Evolutionary conservation across 306 rosid species (phyloP), one percentile per base, ranked within the genome.

Genomic region (Carpinus viminea): DNA sequence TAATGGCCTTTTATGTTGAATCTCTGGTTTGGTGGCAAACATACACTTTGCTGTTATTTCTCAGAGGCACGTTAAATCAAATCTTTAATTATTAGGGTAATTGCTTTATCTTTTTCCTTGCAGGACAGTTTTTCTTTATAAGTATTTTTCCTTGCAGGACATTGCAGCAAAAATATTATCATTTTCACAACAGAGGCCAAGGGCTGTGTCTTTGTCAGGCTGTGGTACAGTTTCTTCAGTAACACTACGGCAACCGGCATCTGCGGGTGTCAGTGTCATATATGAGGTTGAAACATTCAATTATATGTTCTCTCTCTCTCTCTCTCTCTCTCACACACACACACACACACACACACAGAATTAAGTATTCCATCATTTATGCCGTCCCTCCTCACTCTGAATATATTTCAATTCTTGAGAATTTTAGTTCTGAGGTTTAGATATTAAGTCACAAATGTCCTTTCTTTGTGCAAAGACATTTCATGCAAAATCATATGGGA

Each of bases 141-240:
- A 61, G 41, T 28, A 61, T 61, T 28, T 28, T 28, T 61, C 18
- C 45, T 60, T 75, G 74, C 92, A 96, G 99, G 99, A 96, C 81
- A 88, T 96, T 69, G 99, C 83, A 0, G 93, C 92, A 13, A 96
- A 91, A 85, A 68, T 96, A 74, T 77, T 91, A 79, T 80, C 91
- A 7, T 84, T 93, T 70, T 81, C 99, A 56, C 99, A 89, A 84
- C 98, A 90, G 80, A 86, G 98, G 79, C 90, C 97, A 70, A 91
- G 99, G 83, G 99, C 92, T 18, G 70, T 96, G 18, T 93, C 98
- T 88, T 77, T 96, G 85, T 91, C 98, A 0, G 99, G 98, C 79
- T 88, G 83, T 65, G 99, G 99, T 55, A 47, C 83, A 41, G 91
- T 88, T 59, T 96, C 97, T 74, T 91, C 97, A 1, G 91, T 96